These are phyloP conservation scores for Yarrowia sp. DNA, from an alignment of 805 yeast genomes.

Conservation along the genomic window DNA sequence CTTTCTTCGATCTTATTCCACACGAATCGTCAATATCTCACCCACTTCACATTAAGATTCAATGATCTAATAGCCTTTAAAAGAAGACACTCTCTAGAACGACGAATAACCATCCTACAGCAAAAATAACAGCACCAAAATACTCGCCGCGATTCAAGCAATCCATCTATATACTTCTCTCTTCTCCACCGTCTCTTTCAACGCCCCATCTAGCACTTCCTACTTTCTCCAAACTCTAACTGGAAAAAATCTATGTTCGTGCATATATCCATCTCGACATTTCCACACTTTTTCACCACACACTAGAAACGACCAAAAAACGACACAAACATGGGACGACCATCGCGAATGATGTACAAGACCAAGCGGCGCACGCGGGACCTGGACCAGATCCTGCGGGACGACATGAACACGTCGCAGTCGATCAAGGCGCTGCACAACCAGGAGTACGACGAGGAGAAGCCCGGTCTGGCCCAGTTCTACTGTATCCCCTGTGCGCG, in stretches of 20 bases:
- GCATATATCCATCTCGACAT: background rate
- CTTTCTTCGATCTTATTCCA: background rate
- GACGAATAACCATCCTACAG: too few relatives aligned
- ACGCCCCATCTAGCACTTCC: too few relatives aligned
- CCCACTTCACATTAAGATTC: too few relatives aligned
- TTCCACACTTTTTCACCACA: background rate
- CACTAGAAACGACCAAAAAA: constrained; percentile 50
- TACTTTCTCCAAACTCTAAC: constrained; percentile 8
- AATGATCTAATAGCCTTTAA: too few relatives aligned
- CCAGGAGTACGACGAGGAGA: constrained; percentile 86
- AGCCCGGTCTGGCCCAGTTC: constrained; percentile 93
- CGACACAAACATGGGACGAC: constrained; percentile 78
- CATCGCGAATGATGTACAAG: constrained; percentile 80
- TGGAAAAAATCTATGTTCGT: constrained; percentile 29
- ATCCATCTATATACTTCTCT: too few relatives aligned
- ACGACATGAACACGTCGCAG: constrained; percentile 71
- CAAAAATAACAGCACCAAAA: too few relatives aligned
- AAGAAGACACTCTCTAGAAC: too few relatives aligned
- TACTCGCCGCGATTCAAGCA: too few relatives aligned
- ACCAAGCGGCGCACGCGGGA: constrained; percentile 65
- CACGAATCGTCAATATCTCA: too few relatives aligned
- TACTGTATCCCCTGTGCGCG: constrained; percentile 95
- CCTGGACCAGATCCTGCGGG: constrained; percentile 74
- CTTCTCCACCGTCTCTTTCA: too few relatives aligned
- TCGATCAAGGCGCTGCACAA: constrained; percentile 70